A percentile compares a stretch with the other conserved stretches of the same genome.
phyloP scores from a whole-genome alignment of 345 rosid genomes.

The Citrus sp. region DNA sequence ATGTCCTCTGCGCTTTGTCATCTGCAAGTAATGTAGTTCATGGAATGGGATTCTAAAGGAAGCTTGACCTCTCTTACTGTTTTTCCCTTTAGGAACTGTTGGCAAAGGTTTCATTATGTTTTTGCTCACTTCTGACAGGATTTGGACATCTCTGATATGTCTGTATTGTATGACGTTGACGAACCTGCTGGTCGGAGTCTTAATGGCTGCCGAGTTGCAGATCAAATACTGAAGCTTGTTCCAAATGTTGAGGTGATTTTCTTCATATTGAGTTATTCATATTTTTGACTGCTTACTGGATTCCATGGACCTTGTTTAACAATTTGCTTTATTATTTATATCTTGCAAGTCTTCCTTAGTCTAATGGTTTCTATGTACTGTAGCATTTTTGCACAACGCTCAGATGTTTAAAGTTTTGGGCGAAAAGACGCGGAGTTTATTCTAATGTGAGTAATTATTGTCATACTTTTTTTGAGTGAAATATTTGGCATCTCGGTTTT shows the following conservation, averaged over 20 bases:
- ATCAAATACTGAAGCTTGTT: constrained; percentile 64
- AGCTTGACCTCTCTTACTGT: not conserved
- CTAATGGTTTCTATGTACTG: not conserved
- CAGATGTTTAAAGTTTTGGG: constrained; percentile 69
- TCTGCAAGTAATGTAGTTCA: not conserved
- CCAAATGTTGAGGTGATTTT: constrained; percentile 59
- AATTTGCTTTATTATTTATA: not conserved
- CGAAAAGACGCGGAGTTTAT: constrained; percentile 68
- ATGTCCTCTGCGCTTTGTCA: not conserved
- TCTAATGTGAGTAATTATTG: constrained; percentile 46
- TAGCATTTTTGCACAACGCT: constrained; percentile 65
- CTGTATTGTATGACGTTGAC: constrained; percentile 50
- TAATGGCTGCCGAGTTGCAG: constrained; percentile 79
- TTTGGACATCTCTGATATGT: constrained; percentile 53
- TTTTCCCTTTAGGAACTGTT: not conserved
- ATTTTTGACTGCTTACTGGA: not conserved
- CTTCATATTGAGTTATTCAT: not conserved
- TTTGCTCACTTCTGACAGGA: constrained; percentile 34
- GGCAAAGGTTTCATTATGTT: not conserved
- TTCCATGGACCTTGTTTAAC: not conserved
- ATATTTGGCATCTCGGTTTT: not conserved
- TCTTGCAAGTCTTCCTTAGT: constrained; percentile 7
- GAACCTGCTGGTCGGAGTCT: constrained; percentile 69
- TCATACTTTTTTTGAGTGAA: not conserved
- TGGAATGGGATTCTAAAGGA: not conserved